A percentile compares a stretch with the other conserved stretches of the same genome.
phyloP scores from a whole-genome alignment of 2,329 filamentous ascomycete species.

The Diplodia corticola region DNA sequence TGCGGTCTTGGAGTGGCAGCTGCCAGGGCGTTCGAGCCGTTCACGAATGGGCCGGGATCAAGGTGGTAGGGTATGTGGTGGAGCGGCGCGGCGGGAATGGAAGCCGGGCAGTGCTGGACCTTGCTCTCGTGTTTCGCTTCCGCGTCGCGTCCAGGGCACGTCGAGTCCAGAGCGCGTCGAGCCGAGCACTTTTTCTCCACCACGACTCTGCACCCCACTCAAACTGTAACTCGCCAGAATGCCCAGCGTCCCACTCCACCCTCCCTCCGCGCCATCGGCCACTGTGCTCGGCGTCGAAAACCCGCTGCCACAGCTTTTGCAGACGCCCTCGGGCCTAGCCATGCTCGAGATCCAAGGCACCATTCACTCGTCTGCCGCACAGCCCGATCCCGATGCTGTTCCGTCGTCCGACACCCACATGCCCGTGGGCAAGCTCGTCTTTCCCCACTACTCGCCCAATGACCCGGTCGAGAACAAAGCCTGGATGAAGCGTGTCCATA shows the following conservation, averaged over 20 bases:
- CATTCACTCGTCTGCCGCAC: slow-evolving; percentile 60
- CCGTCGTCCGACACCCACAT: slow-evolving; percentile 35
- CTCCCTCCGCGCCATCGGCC: slow-evolving; percentile 7
- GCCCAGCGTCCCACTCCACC: slow-evolving; percentile 26
- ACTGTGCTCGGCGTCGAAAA: slow-evolving; percentile 38
- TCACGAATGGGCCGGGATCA: not conserved
- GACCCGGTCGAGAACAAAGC: slow-evolving; percentile 55
- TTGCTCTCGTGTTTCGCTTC: not conserved
- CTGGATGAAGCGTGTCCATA: slow-evolving; percentile 89
- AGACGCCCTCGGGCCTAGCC: slow-evolving; percentile 85
- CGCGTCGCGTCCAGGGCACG: not conserved
- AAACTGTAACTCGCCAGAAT: slow-evolving; percentile 12
- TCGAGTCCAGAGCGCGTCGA: slow-evolving; percentile 11
- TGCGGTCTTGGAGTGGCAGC: not conserved
- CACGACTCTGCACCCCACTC: not conserved
- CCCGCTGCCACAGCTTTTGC: slow-evolving; percentile 77
- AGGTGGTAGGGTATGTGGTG: not conserved
- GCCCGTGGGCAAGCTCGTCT: slow-evolving; percentile 71
- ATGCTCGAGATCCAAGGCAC: slow-evolving; percentile 90
- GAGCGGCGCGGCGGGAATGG: not conserved
- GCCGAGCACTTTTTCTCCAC: not conserved
- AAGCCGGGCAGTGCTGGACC: not conserved
- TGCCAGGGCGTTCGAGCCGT: not conserved
- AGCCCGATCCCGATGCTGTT: slow-evolving; percentile 21
- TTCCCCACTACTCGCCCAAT: slow-evolving; percentile 67